Evolutionary conservation across 768 basidiomycete genomes (phyloP).

Genomic region (Pleurotus salmoneostramineus): DNA sequence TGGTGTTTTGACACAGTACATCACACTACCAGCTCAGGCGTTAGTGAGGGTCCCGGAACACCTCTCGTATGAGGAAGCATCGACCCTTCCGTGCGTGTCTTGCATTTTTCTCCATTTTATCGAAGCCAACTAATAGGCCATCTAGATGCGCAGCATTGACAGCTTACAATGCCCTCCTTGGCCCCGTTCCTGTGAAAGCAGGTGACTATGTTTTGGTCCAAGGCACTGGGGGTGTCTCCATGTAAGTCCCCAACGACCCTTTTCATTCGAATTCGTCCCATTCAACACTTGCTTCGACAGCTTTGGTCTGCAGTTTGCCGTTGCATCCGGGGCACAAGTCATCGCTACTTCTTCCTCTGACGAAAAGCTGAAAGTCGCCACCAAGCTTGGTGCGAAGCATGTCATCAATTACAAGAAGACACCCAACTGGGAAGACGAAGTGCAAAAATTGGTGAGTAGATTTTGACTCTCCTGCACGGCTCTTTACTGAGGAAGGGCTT

Average conservation of each 20-base stretch:
- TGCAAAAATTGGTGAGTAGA: slow-evolving; percentile 33
- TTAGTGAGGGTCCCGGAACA: slow-evolving; percentile 52
- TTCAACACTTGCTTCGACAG: slow-evolving; percentile 18
- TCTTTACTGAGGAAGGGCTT: too few relatives aligned
- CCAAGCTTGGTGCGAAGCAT: slow-evolving; percentile 47
- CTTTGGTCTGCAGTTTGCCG: slow-evolving; percentile 57
- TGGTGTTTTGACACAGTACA: slow-evolving; percentile 53
- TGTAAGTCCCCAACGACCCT: slow-evolving; percentile 23
- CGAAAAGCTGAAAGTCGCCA: slow-evolving; percentile 51
- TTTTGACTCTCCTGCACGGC: not conserved
- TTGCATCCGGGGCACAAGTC: slow-evolving; percentile 58
- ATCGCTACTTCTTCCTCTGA: slow-evolving; percentile 69
- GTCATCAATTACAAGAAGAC: slow-evolving; percentile 60
- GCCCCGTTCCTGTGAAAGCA: slow-evolving; percentile 45
- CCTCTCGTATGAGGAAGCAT: slow-evolving; percentile 59
- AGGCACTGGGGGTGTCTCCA: slow-evolving; percentile 56
- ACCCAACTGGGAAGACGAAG: slow-evolving; percentile 57
- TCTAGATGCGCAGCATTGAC: slow-evolving; percentile 56
- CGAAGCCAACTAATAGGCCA: not conserved
- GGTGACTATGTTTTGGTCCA: slow-evolving; percentile 56
- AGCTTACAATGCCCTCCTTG: slow-evolving; percentile 57
- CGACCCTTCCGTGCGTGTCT: slow-evolving; percentile 51
- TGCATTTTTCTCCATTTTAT: not conserved
- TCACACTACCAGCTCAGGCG: slow-evolving; percentile 42
- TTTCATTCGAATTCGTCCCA: not conserved